Base-by-base conservation (phyloP, 1,139 yeast genomes). In the Kodamaea anthophila region DNA sequence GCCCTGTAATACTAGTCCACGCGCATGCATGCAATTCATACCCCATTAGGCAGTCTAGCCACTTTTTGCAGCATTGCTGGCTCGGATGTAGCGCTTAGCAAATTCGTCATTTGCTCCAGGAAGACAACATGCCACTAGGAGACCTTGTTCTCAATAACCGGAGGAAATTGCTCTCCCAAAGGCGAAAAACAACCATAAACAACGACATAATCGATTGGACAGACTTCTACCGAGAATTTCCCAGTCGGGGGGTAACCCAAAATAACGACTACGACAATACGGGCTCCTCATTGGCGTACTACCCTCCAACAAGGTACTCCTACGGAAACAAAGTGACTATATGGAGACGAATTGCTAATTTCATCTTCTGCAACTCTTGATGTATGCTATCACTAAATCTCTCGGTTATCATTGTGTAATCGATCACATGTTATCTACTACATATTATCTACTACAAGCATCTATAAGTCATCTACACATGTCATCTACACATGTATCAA, bases 141-240 rank as follows among this genome's bases (percentile, higher is more conserved):
- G 42, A 38, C 23, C 31, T 31, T 3, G 40, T 38, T 9, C 15
- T 38, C 11, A 26, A 16, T 21, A 33, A 38, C 29, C 21, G 42
- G 12, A 15, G 26, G 21, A 22, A 30, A 13, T 24, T 32, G 13
- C 33, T 33, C 5, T 28, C 22, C 16, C 28, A 28, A 11, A 20
- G 10, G 3, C 27, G 24, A n/a, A 10, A 13, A n/a, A 5, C 14
- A 10, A 23, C 5, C 13, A 16, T 16, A 9, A n/a, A n/a, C n/a
- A n/a, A n/a, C n/a, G n/a, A n/a, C n/a, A n/a, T n/a, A n/a, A n/a
- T n/a, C n/a, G n/a, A n/a, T n/a, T n/a, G n/a, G n/a, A n/a, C n/a
- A n/a, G n/a, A n/a, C n/a, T n/a, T n/a, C n/a, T n/a, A n/a, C n/a
- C n/a, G n/a, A n/a, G n/a, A n/a, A n/a, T n/a, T n/a, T n/a, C n/a